phyloP scores from a whole-genome alignment of 495 filamentous ascomycete genomes.

The Penicillium waksmanii region DNA sequence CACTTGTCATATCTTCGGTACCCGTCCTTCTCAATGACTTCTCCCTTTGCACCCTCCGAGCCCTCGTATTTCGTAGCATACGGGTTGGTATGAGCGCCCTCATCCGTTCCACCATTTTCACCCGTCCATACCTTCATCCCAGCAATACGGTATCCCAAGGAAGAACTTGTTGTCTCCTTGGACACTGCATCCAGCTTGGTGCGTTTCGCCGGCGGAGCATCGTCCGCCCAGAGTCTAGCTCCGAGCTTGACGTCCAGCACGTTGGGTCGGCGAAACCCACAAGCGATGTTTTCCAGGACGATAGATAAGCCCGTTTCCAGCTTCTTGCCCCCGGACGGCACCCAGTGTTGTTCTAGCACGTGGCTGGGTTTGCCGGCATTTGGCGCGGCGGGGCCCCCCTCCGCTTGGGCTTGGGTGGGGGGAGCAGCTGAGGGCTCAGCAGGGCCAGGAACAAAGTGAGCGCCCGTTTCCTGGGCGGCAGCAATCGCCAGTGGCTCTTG shows the following conservation, averaged over 20 bases:
- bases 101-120: conserved; percentile 48
- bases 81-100: conserved; percentile 42
- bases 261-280: conserved; percentile 82
- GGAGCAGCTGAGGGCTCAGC: conserved; percentile 8
- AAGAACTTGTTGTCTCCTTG: conserved; percentile 76
- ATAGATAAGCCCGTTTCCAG: conserved; percentile 77
- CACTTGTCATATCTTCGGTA: conserved; percentile 85
- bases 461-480: conserved; percentile 43
- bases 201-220: conserved; percentile 76
- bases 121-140: conserved; percentile 94
- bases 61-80: conserved; percentile 47
- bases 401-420: not conserved
- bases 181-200: conserved; percentile 78
- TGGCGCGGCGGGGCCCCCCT: conserved; percentile 5
- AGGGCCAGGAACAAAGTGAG: conserved; percentile 41
- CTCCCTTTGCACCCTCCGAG: conserved; percentile 37
- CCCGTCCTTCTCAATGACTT: conserved; percentile 51
- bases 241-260: conserved; percentile 96
- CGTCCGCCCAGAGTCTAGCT: conserved; percentile 80
- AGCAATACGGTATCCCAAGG: conserved; percentile 83
- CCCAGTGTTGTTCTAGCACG: conserved; percentile 41
- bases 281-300: conserved; percentile 83
- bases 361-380: conserved; percentile 13
- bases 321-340: conserved; percentile 56
- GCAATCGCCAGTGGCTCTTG: conserved; percentile 52